These are phyloP conservation scores for Pluteus cervinus DNA, from an alignment of 768 basidiomycete genomes.

Conservation along the genomic window DNA sequence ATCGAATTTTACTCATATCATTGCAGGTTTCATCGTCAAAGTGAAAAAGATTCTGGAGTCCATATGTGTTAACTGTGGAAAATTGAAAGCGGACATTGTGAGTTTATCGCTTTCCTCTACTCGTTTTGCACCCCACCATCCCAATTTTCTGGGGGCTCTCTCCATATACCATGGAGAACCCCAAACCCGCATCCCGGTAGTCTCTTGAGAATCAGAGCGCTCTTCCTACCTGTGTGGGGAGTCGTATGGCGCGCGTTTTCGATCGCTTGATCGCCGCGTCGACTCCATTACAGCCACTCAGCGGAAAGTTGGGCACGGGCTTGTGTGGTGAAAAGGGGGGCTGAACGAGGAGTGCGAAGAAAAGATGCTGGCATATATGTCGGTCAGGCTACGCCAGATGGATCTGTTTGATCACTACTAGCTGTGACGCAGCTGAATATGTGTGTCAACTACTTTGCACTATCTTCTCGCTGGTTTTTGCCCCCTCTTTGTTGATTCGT, in stretches of 20 bases:
- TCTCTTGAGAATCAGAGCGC: slow-evolving; percentile 76
- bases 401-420: slow-evolving; percentile 46
- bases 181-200: slow-evolving; percentile 84
- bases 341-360: slow-evolving; percentile 92
- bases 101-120: slow-evolving; percentile 76
- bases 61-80: slow-evolving; percentile 98
- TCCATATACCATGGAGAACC: slow-evolving; percentile 87
- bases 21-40: slow-evolving; percentile 93
- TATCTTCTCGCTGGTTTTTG: slow-evolving; percentile 51
- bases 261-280: slow-evolving; percentile 92
- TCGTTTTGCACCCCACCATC: slow-evolving; percentile 94
- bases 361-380: slow-evolving; percentile 33
- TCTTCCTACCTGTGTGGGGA: slow-evolving; percentile 73
- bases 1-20: slow-evolving; percentile 6
- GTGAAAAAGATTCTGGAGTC: slow-evolving; percentile 99
- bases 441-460: slow-evolving; percentile 55
- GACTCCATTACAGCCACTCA: slow-evolving; percentile 59
- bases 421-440: slow-evolving; percentile 67
- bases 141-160: slow-evolving; percentile 99
- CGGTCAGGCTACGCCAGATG: too few species aligned
- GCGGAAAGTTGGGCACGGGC: slow-evolving; percentile 79
- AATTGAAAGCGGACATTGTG: slow-evolving; percentile 95
- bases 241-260: slow-evolving; percentile 70
- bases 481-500: slow-evolving; percentile 38
- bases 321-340: slow-evolving; percentile 95